Evolutionary conservation across 2,329 filamentous ascomycete species (phyloP), one percentile per base, ranked within the genome.

Genomic region (Colletotrichum lindemuthianum): DNA sequence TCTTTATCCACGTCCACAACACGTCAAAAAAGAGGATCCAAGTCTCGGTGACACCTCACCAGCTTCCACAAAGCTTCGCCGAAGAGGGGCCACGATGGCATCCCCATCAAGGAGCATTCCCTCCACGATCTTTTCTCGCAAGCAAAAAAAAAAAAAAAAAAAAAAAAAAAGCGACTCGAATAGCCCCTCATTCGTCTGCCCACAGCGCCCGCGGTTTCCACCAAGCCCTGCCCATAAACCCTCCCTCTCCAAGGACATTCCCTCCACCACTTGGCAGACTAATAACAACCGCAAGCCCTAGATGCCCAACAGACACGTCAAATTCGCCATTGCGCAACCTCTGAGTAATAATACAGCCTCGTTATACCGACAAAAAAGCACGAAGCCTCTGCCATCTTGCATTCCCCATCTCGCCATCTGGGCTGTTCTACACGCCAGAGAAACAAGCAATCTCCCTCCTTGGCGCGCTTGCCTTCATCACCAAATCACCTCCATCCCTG

Each of bases 291-390:
- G 34, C 16, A 54, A n/a, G 24, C 47, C 47, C 47, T 36, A 49
- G 44, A 24, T n/a, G 24, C 33, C 43, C 6, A 16, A 13, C 40
- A 24, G 15, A 37, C 12, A 12, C 10, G 16, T 41, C 51, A 24
- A 15, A 12, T 37, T 41, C 43, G 4, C 36, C 50, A 24, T 24
- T 24, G 24, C 24, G 24, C 24, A 4, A 24, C 24, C 24, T 24
- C 24, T 24, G 24, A 24, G 24, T 55, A 60, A 60, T 60, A 60
- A 49, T 60, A 37, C 36, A 54, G 32, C 58, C 49, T 41, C 50
- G 24, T 15, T 48, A 49, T 48, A 24, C 24, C 24, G 24, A 24
- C 24, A 4, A 24, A 24, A 24, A 24, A 24, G 24, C 24, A 24
- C 24, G 4, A 24, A 24, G 24, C 24, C 4, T 24, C 24, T 24